Evolutionary conservation across 2,329 filamentous ascomycete species (phyloP).

Genomic region (Aspergillus unguis): DNA sequence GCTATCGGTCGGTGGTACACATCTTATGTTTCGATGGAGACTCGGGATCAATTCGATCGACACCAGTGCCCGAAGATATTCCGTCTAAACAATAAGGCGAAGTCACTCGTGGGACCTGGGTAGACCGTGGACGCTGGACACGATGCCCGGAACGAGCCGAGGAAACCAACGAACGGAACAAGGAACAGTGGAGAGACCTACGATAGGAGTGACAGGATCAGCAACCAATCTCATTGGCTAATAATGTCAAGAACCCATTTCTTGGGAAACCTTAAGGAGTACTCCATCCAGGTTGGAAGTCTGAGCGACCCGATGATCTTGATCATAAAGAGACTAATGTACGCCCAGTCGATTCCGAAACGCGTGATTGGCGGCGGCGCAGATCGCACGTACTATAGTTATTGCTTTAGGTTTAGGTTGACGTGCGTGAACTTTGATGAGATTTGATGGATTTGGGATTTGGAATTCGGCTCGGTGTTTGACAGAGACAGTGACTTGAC

Average conservation of each 20-base stretch:
- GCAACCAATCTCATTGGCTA: no score
- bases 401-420: no score
- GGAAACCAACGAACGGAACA: constrained; percentile 5
- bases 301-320: no score
- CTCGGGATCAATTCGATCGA: no score
- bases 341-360: constrained; percentile 20
- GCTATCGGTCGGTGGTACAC: background rate
- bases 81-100: no score
- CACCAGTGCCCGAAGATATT: no score
- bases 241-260: no score
- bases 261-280: background rate
- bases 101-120: background rate
- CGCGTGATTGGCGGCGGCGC: constrained; percentile 10
- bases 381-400: constrained; percentile 5
- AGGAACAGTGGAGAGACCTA: constrained; percentile 3
- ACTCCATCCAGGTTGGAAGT: no score
- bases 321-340: constrained; percentile 12
- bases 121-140: background rate
- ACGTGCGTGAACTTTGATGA: no score
- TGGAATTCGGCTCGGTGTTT: no score
- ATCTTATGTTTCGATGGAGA: background rate
- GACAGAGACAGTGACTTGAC: no score
- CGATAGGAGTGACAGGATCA: background rate
- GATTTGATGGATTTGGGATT: no score
- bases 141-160: constrained; percentile 15